Conservation (phyloP, 371 early-diverging fungal genomes). For the Mortierella sp. region DNA sequence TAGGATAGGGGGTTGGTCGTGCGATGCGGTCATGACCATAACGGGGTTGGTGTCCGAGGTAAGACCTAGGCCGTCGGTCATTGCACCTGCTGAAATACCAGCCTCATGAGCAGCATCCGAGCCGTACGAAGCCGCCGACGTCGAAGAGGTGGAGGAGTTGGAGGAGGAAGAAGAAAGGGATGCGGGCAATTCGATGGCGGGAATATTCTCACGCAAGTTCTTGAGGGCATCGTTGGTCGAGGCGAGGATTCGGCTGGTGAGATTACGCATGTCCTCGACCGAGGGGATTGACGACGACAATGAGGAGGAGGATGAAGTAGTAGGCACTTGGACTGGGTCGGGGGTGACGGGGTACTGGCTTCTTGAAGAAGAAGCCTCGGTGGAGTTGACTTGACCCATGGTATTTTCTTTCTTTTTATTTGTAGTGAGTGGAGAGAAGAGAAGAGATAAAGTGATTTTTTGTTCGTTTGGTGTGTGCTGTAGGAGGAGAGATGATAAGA, state of each 20-base stretch:
- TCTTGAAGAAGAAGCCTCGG: constrained; percentile 9
- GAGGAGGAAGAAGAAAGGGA: constrained; percentile 11
- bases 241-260: constrained; percentile 33
- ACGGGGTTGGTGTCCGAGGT: constrained; percentile 14
- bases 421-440: background rate
- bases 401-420: constrained; percentile 5
- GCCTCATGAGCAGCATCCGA: constrained; percentile 10
- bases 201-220: constrained; percentile 38
- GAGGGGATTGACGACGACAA: constrained; percentile 24
- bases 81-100: background rate
- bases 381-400: constrained; percentile 48
- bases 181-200: constrained; percentile 19
- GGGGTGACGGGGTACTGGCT: background rate
- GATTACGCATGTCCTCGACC: constrained; percentile 39
- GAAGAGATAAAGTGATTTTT: background rate
- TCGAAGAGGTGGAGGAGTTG: background rate
- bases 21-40: background rate
- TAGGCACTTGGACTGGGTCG: background rate
- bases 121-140: background rate
- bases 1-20: constrained; percentile 3
- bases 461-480: background rate
- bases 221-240: constrained; percentile 26
- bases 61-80: constrained; percentile 12
- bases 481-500: background rate
- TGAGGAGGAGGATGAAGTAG: background rate